Evolutionary conservation across 805 yeast species (phyloP), one percentile per base, ranked within the genome.

Genomic region (Spathaspora passalidarum): DNA sequence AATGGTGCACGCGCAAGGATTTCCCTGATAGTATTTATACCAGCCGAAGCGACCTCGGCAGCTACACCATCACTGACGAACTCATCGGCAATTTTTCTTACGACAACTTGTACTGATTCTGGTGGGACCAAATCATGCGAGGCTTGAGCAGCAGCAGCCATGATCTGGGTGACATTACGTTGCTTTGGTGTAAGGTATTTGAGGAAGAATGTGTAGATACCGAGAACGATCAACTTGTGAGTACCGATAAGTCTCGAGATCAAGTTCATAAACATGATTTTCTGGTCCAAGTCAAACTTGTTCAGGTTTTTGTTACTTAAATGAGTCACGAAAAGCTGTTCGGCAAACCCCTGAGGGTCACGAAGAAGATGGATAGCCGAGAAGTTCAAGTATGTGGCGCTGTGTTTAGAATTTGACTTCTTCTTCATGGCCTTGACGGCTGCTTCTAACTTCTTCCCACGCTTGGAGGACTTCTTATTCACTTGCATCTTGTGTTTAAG

Each of bases 311-410:
- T 85, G 36, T 86, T 80, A 41, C 84, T 76, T 49, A 92, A 68
- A 59, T 90, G 96, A 38, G 73, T 79, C 22, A 79, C 77, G 59
- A 82, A 94, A 46, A 94, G 71, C 48, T 74, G 79, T 53, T 94
- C 99, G 6, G 98, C 96, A 68, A 94, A 94, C 4, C 96, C 96
- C 65, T 94, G 99, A 8, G 99, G 99, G 62, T 94, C 99, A 63
- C 97, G 81, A 45, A 94, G 75, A 47, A 94, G 69, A 66, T 94
- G 99, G 45, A 94, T 84, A 26, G 99, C 99, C 43, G 96, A 85
- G 69, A 94, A 94, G 62, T 94, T 94, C 56, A 94, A 76, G 55
- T 81, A 90, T 0, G 87, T 79, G 9, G 84, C 78, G 13, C 81
- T 75, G 46, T 76, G 75, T 49, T 76, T 81, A 23, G 81, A 72